Base-by-base conservation (phyloP, 2,329 filamentous ascomycete species). In the Volutella citrinella region DNA sequence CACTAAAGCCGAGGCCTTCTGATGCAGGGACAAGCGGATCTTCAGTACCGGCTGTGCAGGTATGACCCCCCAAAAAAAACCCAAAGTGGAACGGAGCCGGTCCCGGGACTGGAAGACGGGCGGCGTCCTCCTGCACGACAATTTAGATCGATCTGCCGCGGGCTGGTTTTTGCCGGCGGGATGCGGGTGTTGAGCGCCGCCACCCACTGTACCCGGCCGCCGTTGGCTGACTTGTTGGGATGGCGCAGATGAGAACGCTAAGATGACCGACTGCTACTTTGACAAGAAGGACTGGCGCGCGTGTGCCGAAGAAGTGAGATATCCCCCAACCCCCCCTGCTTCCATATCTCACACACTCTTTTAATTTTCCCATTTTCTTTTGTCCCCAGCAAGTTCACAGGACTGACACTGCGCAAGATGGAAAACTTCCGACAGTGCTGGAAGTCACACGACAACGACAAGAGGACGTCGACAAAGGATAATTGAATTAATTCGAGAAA, bases 241-340 rank as follows among this genome's bases (percentile, higher is more conserved):
- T n/a, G n/a, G n/a, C n/a, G n/a, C n/a, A 96, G 91, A 79, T 15
- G 91, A 97, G 57, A 95, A 97, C 56, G 69, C 77, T 34, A 90
- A 81, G 56, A 77, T 98, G 81, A 96, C 89, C 21, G 87, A 97
- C 61, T 98, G 93, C 65, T 95, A 94, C 63, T 95, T 80, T 57
- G 88, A 91, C 35, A 95, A 90, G 74, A 95, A 90, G 60, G 93
- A 98, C 60, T 98, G 93, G 91, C 75, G 93, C 50, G 73, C 76
- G 38, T 98, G 93, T 65, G 85, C 85, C 57, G 73, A 80, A 48
- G 91, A 97, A 78, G 91, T 95, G 61, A 69, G 84, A 67, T n/a
- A 6, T 17, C n/a, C 16, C 7, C 9, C 10, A 10, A 19, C 29
- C 3, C 14, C 9, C 16, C 16, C 26, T 28, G 8, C 8, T 26